Evolutionary conservation across 768 basidiomycete species (phyloP).

Genomic region (Calocera viscosa): DNA sequence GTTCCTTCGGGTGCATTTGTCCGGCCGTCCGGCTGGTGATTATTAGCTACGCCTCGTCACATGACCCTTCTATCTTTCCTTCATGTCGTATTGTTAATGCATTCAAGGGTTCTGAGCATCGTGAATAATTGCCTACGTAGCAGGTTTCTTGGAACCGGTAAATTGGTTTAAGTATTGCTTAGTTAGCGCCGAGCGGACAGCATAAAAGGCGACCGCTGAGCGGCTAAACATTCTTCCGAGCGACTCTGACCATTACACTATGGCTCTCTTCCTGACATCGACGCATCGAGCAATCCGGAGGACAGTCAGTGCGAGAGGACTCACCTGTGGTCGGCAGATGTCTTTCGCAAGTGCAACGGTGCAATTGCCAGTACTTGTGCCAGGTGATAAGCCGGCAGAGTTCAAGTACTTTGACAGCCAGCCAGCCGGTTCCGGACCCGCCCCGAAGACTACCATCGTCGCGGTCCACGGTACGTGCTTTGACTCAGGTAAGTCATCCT

Average conservation of each 20-base stretch:
- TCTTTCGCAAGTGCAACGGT: background rate
- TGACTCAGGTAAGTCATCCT: slow-evolving; percentile 10
- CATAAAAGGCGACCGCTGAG: background rate
- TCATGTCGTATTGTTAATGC: slow-evolving; percentile 2
- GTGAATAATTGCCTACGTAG: no score
- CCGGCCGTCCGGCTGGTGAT: slow-evolving; percentile 5
- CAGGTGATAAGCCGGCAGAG: background rate
- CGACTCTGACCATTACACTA: background rate
- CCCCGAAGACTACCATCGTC: slow-evolving; percentile 12
- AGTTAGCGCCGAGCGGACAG: no score
- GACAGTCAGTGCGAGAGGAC: background rate
- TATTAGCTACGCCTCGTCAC: background rate
- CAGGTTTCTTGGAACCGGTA: no score
- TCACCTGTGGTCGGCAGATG: background rate
- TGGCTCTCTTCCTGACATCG: background rate
- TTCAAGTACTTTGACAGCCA: slow-evolving; percentile 6
- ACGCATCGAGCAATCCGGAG: background rate
- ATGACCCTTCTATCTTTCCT: background rate
- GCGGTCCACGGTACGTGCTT: slow-evolving; percentile 17
- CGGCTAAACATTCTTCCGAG: background rate
- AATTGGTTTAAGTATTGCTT: no score
- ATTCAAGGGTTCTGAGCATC: slow-evolving; percentile 2
- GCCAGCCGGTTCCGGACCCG: background rate
- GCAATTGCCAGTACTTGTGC: background rate
- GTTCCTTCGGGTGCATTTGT: slow-evolving; percentile 7